A percentile compares a stretch with the other conserved stretches of the same genome.
These are phyloP conservation scores for Cystobasidiaceae sp. DNA, from an alignment of 1,284 basidiomycete genomes.

Conservation along the genomic window DNA sequence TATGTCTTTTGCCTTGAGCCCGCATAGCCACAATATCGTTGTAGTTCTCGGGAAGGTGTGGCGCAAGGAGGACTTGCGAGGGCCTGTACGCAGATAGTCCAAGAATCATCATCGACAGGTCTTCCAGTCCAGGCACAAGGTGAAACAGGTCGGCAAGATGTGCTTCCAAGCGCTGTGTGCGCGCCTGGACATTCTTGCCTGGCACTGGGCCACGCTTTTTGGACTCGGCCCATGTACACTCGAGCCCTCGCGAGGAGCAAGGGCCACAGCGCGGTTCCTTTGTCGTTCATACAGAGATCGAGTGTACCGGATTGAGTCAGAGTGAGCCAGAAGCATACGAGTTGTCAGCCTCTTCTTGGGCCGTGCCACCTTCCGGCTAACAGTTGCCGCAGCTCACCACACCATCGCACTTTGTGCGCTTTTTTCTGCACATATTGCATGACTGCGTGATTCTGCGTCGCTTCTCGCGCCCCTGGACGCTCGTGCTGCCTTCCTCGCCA, in stretches of 20 bases:
- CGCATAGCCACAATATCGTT: neutral
- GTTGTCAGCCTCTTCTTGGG: no score
- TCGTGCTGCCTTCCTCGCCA: neutral
- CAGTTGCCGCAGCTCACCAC: slow-evolving; percentile 2
- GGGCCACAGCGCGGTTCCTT: slow-evolving; percentile 20
- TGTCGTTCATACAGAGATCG: neutral
- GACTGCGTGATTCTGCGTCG: slow-evolving; percentile 24
- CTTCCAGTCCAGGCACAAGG: slow-evolving; percentile 7
- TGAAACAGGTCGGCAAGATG: slow-evolving; percentile 23
- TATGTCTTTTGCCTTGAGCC: neutral
- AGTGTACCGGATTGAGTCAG: neutral
- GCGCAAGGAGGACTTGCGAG: neutral
- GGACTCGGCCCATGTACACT: slow-evolving; percentile 18
- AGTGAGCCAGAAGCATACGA: neutral
- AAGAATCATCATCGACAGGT: slow-evolving; percentile 15
- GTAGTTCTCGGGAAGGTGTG: neutral
- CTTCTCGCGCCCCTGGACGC: slow-evolving; percentile 20
- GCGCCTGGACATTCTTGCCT: slow-evolving; percentile 19
- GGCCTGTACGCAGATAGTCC: slow-evolving; percentile 11
- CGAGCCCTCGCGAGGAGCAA: neutral
- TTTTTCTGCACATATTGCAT: slow-evolving; percentile 28
- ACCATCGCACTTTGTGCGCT: slow-evolving; percentile 29
- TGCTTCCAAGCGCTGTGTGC: slow-evolving; percentile 10
- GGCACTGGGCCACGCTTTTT: slow-evolving; percentile 29
- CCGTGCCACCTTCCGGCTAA: no score